Evolutionary conservation across 2,329 filamentous ascomycete species (phyloP).

Genomic region (Shiraia sp.): DNA sequence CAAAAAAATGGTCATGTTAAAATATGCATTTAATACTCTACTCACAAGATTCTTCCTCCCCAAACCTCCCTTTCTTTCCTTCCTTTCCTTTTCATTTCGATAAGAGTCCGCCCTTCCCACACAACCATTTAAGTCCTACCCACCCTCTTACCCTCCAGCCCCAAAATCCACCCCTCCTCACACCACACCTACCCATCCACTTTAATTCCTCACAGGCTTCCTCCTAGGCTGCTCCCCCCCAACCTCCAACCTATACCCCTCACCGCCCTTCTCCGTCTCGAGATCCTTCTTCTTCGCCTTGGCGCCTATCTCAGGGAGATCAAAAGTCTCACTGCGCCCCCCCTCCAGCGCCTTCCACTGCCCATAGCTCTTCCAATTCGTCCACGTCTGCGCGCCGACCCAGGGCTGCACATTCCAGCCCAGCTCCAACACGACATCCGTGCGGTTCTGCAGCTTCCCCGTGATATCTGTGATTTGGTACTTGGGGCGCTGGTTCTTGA

Average conservation of each 20-base stretch:
- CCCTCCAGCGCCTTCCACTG: constrained; percentile 68
- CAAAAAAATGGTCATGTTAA: too few relatives aligned
- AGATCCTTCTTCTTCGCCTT: constrained; percentile 59
- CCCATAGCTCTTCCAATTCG: constrained; percentile 52
- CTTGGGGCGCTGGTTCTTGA: constrained; percentile 88
- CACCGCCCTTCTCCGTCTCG: constrained; percentile 54
- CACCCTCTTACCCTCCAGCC: not conserved
- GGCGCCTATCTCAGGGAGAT: constrained; percentile 67
- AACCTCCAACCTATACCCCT: constrained; percentile 51
- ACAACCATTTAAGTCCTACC: too few relatives aligned
- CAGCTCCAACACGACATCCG: constrained; percentile 76
- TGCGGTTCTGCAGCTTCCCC: constrained; percentile 73
- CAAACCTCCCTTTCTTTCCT: too few relatives aligned
- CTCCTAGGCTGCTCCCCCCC: constrained; percentile 34
- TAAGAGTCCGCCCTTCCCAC: too few relatives aligned
- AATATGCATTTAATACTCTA: too few relatives aligned
- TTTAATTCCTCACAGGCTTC: constrained; percentile 12
- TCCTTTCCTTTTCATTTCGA: too few relatives aligned
- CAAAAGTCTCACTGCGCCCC: constrained; percentile 67
- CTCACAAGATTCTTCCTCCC: too few relatives aligned
- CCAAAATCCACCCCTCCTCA: not conserved
- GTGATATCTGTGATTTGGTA: constrained; percentile 94
- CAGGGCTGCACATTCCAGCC: constrained; percentile 98
- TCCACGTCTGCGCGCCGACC: constrained; percentile 89
- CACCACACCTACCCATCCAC: not conserved